These are phyloP conservation scores for Brassica juncea DNA, from an alignment of 345 rosid species.

Conservation along the genomic window DNA sequence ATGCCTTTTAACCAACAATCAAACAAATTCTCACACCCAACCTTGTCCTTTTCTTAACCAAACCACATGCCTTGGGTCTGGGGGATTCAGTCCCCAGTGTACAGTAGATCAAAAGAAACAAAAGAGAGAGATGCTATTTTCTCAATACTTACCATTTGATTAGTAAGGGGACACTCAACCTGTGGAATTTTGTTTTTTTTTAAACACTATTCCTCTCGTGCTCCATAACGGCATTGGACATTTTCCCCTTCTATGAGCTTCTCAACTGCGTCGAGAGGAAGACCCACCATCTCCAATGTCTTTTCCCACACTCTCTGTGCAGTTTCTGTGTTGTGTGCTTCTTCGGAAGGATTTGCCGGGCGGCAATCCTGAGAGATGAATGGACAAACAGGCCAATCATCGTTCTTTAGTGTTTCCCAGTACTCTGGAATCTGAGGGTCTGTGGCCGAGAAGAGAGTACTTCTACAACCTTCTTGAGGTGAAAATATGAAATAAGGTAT, in stretches of 20 bases:
- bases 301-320: conserved; percentile 80
- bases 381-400: conserved; percentile 94
- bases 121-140: conserved; percentile 3
- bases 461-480: conserved; percentile 92
- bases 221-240: conserved; percentile 54
- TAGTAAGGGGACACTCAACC: conserved; percentile 11
- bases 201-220: conserved; percentile 30
- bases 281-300: conserved; percentile 82
- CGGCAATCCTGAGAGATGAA: conserved; percentile 92
- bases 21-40: conserved; percentile 26
- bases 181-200: background rate
- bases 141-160: conserved; percentile 27
- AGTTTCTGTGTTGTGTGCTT: conserved; percentile 76
- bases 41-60: conserved; percentile 28
- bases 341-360: conserved; percentile 89
- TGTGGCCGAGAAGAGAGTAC: conserved; percentile 87
- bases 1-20: conserved; percentile 38
- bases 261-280: conserved; percentile 78
- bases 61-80: conserved; percentile 13
- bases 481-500: conserved; percentile 89
- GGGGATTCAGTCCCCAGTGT: conserved; percentile 25
- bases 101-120: background rate
- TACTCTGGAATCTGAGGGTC: conserved; percentile 94
- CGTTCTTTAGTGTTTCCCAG: conserved; percentile 74
- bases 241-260: conserved; percentile 74